Evolutionary conservation across 139 green algal species (phyloP), one percentile per base, ranked within the genome.

Genomic region (Tetradesmus obliquus): DNA sequence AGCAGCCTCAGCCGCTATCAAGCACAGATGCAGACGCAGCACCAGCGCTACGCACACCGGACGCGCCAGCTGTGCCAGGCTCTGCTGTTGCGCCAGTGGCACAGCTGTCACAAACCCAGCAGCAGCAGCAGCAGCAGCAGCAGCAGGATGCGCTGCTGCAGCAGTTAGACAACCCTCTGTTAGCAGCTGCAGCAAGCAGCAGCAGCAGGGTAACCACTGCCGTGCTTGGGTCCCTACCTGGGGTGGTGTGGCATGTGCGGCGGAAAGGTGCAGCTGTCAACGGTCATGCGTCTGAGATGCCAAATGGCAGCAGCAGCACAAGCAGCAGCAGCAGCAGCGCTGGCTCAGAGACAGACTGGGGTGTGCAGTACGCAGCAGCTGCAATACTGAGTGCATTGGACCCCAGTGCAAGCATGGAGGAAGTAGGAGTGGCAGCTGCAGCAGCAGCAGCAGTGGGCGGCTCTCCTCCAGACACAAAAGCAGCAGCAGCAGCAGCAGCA

Each of bases 121-220:
- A 55, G 69, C 72, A 80, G 45, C 87, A 89, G 87, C 72, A 91
- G 81, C 88, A 91, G 79, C 87, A 85, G 72, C 88, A 91, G 76
- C 20, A 51, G 57, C 76, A 86, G 12, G 24, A 86, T 51, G 24
- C 5, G 24, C n/a, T 55, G 76, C 76, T 53, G 22, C 76, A 82
- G 76, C 76, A 82, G 76, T 6, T 5, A 55, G 76, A 53, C 72
- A 81, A 10, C 76, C 76, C n/a, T 13, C 24, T 82, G 76, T 15
- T 53, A 5, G n/a, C 24, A 55, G 76, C 76, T 55, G 76, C 76
- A 55, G 76, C 24, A 17, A 17, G 66, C 66, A 76, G 66, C 17
- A 76, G 17, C 5, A 76, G 22, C 20, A 82, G 76, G 24, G 24
- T 55, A 13, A 82, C 76, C 20, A 82, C 24, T 82, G n/a, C 76